Evolutionary conservation across 345 rosid genomes (phyloP).

Genomic region (Tarenaya hassleriana): DNA sequence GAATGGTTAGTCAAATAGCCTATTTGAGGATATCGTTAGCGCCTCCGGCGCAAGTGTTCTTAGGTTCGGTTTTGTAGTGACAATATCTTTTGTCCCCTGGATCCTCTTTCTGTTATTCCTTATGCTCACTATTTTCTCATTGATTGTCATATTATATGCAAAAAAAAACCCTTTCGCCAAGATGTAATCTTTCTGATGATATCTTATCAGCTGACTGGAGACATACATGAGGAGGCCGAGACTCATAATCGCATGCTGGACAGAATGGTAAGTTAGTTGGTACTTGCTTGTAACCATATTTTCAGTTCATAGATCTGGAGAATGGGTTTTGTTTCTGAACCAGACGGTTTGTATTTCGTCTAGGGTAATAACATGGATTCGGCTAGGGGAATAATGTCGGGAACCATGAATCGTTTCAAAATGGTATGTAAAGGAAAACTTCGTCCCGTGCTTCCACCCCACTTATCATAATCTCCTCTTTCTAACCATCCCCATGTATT

Average conservation of each 20-base stretch:
- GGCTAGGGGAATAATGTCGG: constrained; percentile 78
- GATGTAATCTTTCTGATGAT: constrained; percentile 1
- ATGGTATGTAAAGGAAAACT: constrained; percentile 37
- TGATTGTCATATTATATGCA: neutral
- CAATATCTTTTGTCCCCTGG: too few relatives aligned
- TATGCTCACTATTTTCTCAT: neutral
- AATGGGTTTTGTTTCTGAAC: constrained; percentile 7
- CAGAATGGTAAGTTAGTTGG: constrained; percentile 46
- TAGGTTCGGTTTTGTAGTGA: too few relatives aligned
- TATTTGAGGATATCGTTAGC: too few relatives aligned
- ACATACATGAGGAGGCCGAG: constrained; percentile 86
- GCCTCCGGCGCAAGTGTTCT: too few relatives aligned
- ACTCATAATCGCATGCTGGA: constrained; percentile 78
- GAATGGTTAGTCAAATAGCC: neutral
- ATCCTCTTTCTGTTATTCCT: neutral
- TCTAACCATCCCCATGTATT: neutral
- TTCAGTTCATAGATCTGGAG: constrained; percentile 9
- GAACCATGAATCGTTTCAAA: constrained; percentile 82
- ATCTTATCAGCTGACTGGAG: constrained; percentile 66
- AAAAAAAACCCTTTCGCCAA: neutral
- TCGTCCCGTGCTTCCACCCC: neutral
- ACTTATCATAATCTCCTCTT: neutral
- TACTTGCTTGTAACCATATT: constrained; percentile 9
- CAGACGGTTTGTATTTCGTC: neutral
- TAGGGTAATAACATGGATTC: constrained; percentile 87